These are phyloP conservation scores for Neoarthrinium moseri DNA, from an alignment of 2,329 filamentous ascomycete species.

Conservation along the genomic window DNA sequence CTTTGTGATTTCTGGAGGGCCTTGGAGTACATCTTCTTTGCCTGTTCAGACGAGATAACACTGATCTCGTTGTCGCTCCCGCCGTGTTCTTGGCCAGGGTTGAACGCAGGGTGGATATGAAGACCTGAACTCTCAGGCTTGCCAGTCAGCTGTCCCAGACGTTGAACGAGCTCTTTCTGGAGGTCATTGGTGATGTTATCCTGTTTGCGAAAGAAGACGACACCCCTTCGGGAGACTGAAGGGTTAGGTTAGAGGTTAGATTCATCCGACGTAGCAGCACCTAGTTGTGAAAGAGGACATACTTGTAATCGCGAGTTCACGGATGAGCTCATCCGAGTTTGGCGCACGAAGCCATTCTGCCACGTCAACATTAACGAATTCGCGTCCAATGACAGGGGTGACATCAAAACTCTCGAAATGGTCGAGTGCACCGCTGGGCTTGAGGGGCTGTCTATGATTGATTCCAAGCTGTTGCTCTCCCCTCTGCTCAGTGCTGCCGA, in stretches of 20 bases:
- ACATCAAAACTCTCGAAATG: conserved; percentile 54
- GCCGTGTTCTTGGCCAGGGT: conserved; percentile 51
- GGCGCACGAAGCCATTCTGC: conserved; percentile 59
- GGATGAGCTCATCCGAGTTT: conserved; percentile 61
- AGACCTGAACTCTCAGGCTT: conserved; percentile 54
- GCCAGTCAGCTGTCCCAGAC: conserved; percentile 56
- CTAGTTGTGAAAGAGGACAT: conserved; percentile 17
- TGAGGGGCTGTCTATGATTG: conserved; percentile 35
- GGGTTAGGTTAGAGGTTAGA: too few species aligned
- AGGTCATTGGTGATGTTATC: conserved; percentile 59
- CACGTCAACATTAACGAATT: conserved; percentile 58
- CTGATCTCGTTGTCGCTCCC: conserved; percentile 60
- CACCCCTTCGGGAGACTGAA: conserved; percentile 64
- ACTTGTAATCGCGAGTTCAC: conserved; percentile 68
- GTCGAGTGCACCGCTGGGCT: conserved; percentile 49
- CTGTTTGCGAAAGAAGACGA: conserved; percentile 69
- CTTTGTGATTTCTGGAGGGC: conserved; percentile 40
- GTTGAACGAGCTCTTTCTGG: conserved; percentile 64
- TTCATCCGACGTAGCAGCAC: too few species aligned
- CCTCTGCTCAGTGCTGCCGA: conserved; percentile 16
- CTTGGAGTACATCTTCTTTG: conserved; percentile 48
- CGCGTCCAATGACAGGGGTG: conserved; percentile 61
- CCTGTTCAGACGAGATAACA: conserved; percentile 58
- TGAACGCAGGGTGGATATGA: conserved; percentile 61
- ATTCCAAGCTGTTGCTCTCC: conserved; percentile 18